A percentile compares a stretch with the other conserved stretches of the same genome.
Evolutionary conservation across 192 early-diverging fungal species (phyloP).

Genomic region (Backusella westeae): DNA sequence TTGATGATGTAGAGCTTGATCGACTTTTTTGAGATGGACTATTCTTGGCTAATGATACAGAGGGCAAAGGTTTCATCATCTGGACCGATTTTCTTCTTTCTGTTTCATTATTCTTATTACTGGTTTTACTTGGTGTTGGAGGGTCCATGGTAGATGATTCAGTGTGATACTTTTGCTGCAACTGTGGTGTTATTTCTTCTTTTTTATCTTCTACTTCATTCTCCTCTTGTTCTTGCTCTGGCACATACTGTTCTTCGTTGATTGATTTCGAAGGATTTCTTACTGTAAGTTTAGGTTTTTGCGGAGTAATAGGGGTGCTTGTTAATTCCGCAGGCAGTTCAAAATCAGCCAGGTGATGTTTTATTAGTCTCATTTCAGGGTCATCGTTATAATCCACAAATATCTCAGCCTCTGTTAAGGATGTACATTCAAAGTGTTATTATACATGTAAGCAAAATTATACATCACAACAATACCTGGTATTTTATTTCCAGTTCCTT

Average conservation of each 20-base stretch:
- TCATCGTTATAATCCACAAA: conserved; percentile 29
- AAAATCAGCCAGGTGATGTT: conserved; percentile 27
- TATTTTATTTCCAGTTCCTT: conserved; percentile 60
- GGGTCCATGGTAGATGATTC: not conserved
- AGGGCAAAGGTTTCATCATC: not conserved
- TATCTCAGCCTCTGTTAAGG: conserved; percentile 18
- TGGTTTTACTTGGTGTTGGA: not conserved
- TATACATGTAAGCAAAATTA: conserved; percentile 3
- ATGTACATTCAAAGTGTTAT: not conserved
- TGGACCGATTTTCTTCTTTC: not conserved
- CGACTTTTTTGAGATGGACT: not conserved
- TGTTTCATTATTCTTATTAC: not conserved
- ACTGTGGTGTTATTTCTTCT: not conserved
- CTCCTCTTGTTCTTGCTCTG: not conserved
- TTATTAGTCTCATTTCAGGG: conserved; percentile 28
- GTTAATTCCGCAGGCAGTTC: not conserved
- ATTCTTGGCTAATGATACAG: not conserved
- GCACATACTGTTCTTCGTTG: not conserved
- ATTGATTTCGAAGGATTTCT: not conserved
- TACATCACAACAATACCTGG: conserved; percentile 28
- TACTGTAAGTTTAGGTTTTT: not conserved
- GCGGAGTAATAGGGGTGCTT: not conserved
- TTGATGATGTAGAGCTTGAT: not conserved
- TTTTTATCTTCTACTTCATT: not conserved
- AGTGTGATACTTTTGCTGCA: not conserved